Evolutionary conservation across 257 asterid species (phyloP), one percentile per base, ranked within the genome.

Genomic region (Scutellaria galericulata): DNA sequence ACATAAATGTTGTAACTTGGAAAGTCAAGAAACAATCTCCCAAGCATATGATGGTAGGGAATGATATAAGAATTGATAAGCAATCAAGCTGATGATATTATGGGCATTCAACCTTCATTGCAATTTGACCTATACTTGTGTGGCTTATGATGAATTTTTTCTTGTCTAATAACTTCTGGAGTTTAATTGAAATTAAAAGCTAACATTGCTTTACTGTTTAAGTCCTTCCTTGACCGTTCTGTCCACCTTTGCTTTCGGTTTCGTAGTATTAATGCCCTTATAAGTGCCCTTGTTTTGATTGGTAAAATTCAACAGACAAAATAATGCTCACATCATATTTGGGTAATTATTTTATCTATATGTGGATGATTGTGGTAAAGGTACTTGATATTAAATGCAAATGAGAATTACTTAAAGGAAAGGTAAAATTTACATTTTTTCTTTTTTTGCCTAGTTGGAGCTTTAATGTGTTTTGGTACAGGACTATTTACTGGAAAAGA

Each of bases 281-380:
- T 31, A 1, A 31, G 37, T 31, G 37, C 37, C 37, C 37, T 31
- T 31, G 37, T 31, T 31, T 31, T 31, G 9, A 37, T 14, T 11
- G 40, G 35, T 14, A 24, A 7, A 22, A 27, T n/a, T 58, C 9
- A 8, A 42, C 40, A 40, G 9, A 39, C 48, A 51, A 45, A 60
- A 12, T 45, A 47, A 9, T 18, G 45, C 37, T 46, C 46, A 61
- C 24, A 14, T 57, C 41, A 14, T 47, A n/a, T 7, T 54, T 53
- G 22, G 53, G n/a, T 31, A 5, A 55, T 47, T 77, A 10, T 40
- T 62, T 15, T 53, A 31, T 12, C n/a, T 22, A 4, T 47, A 64
- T 55, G 65, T 40, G 24, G 59, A 64, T 62, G 73, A 53, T 63
- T 15, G 42, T 7, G 54, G 6, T n/a, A 51, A 64, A 68, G n/a